Conservation (phyloP, 352 stramenopile genomes). For the Globisporangium viniferum region DNA sequence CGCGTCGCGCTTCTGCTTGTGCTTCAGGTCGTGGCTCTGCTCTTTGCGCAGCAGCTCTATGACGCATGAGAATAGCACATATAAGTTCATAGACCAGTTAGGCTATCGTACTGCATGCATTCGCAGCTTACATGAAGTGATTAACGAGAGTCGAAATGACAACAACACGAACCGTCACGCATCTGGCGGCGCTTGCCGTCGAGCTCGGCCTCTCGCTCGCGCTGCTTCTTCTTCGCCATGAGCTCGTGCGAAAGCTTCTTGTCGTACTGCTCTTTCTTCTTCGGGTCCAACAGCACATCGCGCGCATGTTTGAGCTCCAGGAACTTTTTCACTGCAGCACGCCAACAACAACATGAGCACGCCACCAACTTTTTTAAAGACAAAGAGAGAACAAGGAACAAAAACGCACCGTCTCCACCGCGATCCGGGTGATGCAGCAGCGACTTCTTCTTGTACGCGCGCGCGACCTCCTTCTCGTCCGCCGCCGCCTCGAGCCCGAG, state of each 20-base stretch:
- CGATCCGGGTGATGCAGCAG: constrained; percentile 77
- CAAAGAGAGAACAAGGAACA: background rate
- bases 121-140: background rate
- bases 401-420: constrained; percentile 61
- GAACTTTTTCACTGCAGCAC: constrained; percentile 68
- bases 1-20: constrained; percentile 24
- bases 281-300: constrained; percentile 71
- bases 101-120: background rate
- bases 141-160: background rate
- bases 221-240: constrained; percentile 62
- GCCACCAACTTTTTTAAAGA: background rate
- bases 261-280: constrained; percentile 82
- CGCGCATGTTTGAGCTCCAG: constrained; percentile 75
- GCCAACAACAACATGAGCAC: background rate
- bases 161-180: constrained; percentile 41
- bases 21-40: constrained; percentile 32
- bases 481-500: constrained; percentile 65
- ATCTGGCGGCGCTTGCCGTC: constrained; percentile 57
- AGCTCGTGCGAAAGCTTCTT: constrained; percentile 67
- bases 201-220: constrained; percentile 57
- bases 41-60: constrained; percentile 70
- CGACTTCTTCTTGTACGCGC: constrained; percentile 83
- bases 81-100: background rate
- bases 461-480: constrained; percentile 66
- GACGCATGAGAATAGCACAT: background rate